Conservation (phyloP, 2,329 filamentous ascomycete genomes). For the Penicillium sclerotigenum region DNA sequence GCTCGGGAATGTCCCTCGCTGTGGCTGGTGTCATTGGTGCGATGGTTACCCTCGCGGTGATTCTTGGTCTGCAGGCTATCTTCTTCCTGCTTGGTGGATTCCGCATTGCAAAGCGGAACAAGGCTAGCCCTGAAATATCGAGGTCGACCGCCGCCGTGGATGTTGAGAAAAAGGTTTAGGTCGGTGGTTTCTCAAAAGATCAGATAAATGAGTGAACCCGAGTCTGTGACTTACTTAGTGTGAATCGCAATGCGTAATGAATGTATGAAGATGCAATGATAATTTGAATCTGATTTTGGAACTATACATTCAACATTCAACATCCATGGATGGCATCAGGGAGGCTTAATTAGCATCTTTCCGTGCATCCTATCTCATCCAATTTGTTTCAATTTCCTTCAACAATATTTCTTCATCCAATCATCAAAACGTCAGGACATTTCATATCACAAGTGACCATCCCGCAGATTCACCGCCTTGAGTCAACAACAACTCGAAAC, state of each 20-base stretch:
- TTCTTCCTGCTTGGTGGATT: conserved; percentile 56
- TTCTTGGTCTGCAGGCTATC: conserved; percentile 56
- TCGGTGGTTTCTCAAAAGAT: background rate
- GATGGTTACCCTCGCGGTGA: conserved; percentile 63
- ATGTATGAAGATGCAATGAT: conserved; percentile 4
- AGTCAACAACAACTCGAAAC: background rate
- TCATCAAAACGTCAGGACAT: background rate
- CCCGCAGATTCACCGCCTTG: conserved; percentile 20
- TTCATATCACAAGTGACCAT: background rate
- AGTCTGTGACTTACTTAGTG: conserved; percentile 7
- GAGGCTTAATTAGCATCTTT: background rate
- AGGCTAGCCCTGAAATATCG: conserved; percentile 10
- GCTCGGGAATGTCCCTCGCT: conserved; percentile 57
- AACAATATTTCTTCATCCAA: background rate
- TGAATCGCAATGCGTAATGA: conserved; percentile 5
- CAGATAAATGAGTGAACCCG: background rate
- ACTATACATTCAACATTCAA: background rate
- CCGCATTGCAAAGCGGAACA: conserved; percentile 55
- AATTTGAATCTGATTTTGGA: background rate
- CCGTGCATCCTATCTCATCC: no score
- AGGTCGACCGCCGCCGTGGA: conserved; percentile 7
- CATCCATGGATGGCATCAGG: background rate
- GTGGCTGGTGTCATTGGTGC: conserved; percentile 80
- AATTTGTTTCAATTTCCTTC: background rate
- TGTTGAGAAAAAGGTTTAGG: conserved; percentile 22